A percentile compares a stretch with the other conserved stretches of the same genome.
Conservation (phyloP, 345 rosid species). For the Lepidium africanum region DNA sequence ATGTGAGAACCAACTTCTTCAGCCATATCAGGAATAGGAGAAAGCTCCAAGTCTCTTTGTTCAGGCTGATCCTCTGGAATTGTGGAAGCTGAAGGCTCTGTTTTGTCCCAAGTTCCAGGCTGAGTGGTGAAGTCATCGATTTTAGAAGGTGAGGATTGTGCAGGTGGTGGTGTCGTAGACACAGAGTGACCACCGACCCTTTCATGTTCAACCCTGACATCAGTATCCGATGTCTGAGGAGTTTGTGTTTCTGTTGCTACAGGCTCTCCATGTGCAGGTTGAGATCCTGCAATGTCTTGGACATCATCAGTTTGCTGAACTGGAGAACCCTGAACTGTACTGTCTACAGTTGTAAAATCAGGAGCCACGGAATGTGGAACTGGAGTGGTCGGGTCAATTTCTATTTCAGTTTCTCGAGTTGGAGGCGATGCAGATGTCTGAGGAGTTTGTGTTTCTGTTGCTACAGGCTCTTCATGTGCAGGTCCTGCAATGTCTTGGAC, state of each 20-base stretch:
- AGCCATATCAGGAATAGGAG: conserved; percentile 45
- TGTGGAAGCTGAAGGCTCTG: conserved; percentile 43
- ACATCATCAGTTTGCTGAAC: conserved; percentile 2
- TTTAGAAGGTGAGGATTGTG: conserved; percentile 30
- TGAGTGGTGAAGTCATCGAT: conserved; percentile 39
- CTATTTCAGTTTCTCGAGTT: conserved; percentile 16
- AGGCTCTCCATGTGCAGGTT: conserved; percentile 13
- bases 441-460: conserved; percentile 11
- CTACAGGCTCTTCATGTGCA: conserved; percentile 12
- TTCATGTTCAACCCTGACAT: conserved; percentile 36
- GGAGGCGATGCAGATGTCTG: conserved; percentile 8
- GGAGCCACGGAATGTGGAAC: background rate
- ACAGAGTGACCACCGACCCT: conserved; percentile 39
- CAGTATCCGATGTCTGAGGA: conserved; percentile 19
- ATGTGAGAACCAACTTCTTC: no score
- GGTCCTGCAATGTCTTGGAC: conserved; percentile 19
- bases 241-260: conserved; percentile 16
- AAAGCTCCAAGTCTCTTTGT: conserved; percentile 33
- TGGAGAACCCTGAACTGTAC: conserved; percentile 1
- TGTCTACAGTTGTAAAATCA: background rate
- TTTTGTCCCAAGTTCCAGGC: conserved; percentile 26
- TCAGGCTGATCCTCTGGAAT: conserved; percentile 24
- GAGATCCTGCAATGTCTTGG: conserved; percentile 14
- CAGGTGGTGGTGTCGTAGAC: conserved; percentile 8
- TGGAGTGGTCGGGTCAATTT: conserved; percentile 7